phyloP scores from a whole-genome alignment of 2,329 filamentous ascomycete species.

The Fusarium sp. region DNA sequence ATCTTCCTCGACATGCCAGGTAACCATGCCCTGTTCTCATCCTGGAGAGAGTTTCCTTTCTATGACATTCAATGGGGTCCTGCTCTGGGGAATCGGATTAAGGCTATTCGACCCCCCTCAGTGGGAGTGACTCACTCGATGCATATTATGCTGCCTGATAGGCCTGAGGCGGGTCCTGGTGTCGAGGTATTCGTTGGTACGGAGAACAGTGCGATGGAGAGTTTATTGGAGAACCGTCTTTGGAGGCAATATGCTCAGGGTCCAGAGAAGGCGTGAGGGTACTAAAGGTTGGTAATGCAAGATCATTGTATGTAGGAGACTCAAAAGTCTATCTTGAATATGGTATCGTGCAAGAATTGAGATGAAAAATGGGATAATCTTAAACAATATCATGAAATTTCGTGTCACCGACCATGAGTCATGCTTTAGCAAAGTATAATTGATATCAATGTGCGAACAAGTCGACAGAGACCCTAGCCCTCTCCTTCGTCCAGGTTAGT shows the following conservation, averaged over 20 bases:
- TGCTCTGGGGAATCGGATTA: neutral
- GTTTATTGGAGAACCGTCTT: neutral
- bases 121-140: conserved; percentile 12
- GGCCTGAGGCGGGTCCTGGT: conserved; percentile 1
- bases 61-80: conserved; percentile 19
- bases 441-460: too few relatives aligned
- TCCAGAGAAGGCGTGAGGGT: neutral
- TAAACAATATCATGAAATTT: neutral
- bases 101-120: conserved; percentile 1
- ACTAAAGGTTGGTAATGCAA: rapidly evolving
- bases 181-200: conserved; percentile 7
- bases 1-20: conserved; percentile 15
- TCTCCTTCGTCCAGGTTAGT: too few relatives aligned
- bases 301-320: too few relatives aligned
- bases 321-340: rapidly evolving
- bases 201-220: conserved; percentile 1
- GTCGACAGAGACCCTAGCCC: too few relatives aligned
- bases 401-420: neutral
- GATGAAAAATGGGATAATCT: neutral
- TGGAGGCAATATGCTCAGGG: neutral
- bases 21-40: conserved; percentile 3
- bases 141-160: neutral
- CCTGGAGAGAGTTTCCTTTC: conserved; percentile 17
- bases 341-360: neutral
- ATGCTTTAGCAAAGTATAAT: neutral